These are phyloP conservation scores for Buxus sempervirens DNA, from an alignment of 164 flowering plant genomes.

Conservation along the genomic window DNA sequence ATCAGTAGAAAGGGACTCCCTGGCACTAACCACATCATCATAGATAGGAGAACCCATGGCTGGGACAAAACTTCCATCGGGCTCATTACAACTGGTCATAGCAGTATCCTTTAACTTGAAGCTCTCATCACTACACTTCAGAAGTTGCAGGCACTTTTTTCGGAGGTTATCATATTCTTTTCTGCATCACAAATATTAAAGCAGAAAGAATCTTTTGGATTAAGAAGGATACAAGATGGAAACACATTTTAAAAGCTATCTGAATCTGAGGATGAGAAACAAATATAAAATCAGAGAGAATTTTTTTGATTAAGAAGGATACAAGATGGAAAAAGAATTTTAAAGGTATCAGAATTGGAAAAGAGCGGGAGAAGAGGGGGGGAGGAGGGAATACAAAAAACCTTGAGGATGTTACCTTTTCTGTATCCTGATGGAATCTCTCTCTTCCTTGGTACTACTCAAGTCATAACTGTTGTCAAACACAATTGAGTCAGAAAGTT, in stretches of 20 bases:
- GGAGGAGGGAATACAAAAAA: background rate
- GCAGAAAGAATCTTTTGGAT: no score
- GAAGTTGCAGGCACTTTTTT: constrained; percentile 36
- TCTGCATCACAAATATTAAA: constrained; percentile 27
- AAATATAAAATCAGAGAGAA: background rate
- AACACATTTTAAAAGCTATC: background rate
- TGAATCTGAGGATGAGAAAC: background rate
- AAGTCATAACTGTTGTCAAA: constrained; percentile 52
- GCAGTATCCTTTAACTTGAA: constrained; percentile 22
- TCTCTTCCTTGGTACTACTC: constrained; percentile 50
- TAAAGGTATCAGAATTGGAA: background rate
- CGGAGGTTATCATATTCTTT: constrained; percentile 50
- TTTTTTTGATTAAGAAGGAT: background rate
- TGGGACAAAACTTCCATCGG: constrained; percentile 22
- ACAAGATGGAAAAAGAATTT: background rate
- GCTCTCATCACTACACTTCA: constrained; percentile 17
- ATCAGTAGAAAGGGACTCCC: constrained; percentile 81
- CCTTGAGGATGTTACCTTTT: constrained; percentile 33
- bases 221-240: background rate
- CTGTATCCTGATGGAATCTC: constrained; percentile 34
- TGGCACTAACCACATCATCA: constrained; percentile 81
- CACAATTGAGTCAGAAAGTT: background rate
- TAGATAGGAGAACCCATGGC: constrained; percentile 40
- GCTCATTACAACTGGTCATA: constrained; percentile 17
- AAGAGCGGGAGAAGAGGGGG: background rate